A percentile compares a stretch with the other conserved stretches of the same genome.
These are phyloP conservation scores for Pichia manshurica DNA, from an alignment of 805 yeast genomes.

Conservation along the genomic window DNA sequence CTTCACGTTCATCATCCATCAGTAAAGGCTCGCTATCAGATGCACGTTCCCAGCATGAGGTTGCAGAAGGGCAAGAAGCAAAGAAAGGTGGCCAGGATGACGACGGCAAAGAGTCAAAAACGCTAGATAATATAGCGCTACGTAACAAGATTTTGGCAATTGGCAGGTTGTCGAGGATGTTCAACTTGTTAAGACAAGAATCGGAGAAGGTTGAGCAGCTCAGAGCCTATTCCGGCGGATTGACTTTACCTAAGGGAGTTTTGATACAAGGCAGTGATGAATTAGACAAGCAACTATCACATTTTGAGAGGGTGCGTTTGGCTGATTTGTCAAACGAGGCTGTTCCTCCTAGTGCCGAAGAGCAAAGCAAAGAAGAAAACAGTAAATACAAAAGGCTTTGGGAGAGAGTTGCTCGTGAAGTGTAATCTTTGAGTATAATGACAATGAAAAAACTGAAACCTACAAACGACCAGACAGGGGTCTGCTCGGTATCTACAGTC, in stretches of 20 bases:
- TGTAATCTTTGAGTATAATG: neutral
- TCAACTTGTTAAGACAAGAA: conserved; percentile 80
- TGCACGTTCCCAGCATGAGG: neutral
- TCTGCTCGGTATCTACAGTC: too few species aligned
- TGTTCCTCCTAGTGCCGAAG: conserved; percentile 60
- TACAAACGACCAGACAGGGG: too few species aligned
- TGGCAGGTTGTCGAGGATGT: conserved; percentile 95
- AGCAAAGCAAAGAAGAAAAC: conserved; percentile 11
- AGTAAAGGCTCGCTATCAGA: neutral
- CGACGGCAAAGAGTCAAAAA: conserved; percentile 11
- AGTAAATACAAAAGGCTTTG: conserved; percentile 12
- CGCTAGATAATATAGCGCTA: conserved; percentile 39
- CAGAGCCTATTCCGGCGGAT: conserved; percentile 67
- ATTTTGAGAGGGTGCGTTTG: conserved; percentile 77
- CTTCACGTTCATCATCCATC: neutral
- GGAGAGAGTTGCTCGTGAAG: conserved; percentile 3
- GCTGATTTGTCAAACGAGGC: conserved; percentile 83
- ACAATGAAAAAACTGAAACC: too few species aligned
- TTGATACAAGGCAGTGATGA: conserved; percentile 79
- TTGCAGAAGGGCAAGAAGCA: neutral
- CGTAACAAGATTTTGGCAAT: conserved; percentile 89
- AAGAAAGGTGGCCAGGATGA: conserved; percentile 2
- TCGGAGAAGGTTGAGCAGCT: conserved; percentile 81
- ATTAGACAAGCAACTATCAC: conserved; percentile 57
- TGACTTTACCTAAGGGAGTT: conserved; percentile 75